These are phyloP conservation scores for Acrocalymma vagum DNA, from an alignment of 2,329 filamentous ascomycete species.

Conservation along the genomic window DNA sequence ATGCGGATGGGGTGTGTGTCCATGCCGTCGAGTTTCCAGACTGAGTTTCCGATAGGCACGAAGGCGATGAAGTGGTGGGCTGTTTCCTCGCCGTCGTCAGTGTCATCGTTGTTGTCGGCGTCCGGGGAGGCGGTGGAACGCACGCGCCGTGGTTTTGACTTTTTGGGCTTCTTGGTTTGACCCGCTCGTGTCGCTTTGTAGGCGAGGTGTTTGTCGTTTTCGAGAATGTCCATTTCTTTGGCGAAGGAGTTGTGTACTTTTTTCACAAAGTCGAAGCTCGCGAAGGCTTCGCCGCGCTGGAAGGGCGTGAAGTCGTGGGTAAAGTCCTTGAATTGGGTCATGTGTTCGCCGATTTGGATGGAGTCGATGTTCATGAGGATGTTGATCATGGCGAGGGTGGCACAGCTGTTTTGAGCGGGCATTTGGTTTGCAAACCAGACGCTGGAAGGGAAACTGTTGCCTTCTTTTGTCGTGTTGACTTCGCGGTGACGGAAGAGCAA, in stretches of 20 bases:
- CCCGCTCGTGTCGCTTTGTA: conserved; percentile 59
- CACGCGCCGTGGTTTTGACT: conserved; percentile 47
- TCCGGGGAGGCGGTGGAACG: conserved; percentile 29
- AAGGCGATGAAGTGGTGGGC: conserved; percentile 92
- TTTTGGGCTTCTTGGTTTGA: conserved; percentile 51
- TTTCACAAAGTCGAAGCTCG: conserved; percentile 78
- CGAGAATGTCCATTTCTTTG: conserved; percentile 65
- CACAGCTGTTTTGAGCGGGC: conserved; percentile 75
- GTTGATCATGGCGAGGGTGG: conserved; percentile 90
- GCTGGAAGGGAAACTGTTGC: conserved; percentile 66
- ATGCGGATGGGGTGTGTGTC: conserved; percentile 74
- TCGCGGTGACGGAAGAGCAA: conserved; percentile 80
- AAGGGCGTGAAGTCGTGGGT: conserved; percentile 75
- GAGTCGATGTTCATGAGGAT: conserved; percentile 83
- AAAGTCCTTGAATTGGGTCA: conserved; percentile 76
- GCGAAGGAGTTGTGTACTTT: conserved; percentile 89
- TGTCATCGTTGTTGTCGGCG: conserved; percentile 43
- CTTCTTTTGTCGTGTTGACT: conserved; percentile 58
- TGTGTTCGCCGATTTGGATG: conserved; percentile 73
- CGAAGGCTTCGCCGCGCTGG: conserved; percentile 78
- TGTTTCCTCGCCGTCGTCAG: conserved; percentile 62
- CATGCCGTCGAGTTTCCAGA: conserved; percentile 92
- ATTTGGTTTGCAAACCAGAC: conserved; percentile 97
- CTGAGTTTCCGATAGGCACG: conserved; percentile 74
- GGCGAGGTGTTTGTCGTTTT: conserved; percentile 77